phyloP scores from a whole-genome alignment of 2,329 filamentous ascomycete genomes.

The Pyrenophora teres region DNA sequence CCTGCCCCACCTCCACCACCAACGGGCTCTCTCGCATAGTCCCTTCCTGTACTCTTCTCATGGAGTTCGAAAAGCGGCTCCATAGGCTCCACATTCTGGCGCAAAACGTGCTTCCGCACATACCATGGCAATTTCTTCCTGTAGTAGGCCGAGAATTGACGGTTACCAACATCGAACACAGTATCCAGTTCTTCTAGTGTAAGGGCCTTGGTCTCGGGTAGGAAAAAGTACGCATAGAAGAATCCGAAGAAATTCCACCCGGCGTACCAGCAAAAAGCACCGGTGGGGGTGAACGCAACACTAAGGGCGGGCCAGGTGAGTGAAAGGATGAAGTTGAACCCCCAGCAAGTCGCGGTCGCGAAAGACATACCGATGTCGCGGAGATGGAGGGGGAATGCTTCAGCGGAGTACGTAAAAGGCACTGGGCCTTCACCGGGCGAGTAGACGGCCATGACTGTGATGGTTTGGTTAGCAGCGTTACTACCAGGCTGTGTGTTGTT shows the following conservation, averaged over 20 bases:
- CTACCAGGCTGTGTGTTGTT: neutral
- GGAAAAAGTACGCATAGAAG: constrained; percentile 43
- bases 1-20: constrained; percentile 1
- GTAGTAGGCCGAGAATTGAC: constrained; percentile 31
- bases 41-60: constrained; percentile 11
- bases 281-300: constrained; percentile 55
- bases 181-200: constrained; percentile 39
- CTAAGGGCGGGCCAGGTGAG: constrained; percentile 60
- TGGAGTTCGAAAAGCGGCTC: constrained; percentile 31
- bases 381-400: constrained; percentile 53
- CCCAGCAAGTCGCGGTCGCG: constrained; percentile 61
- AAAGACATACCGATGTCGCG: constrained; percentile 50
- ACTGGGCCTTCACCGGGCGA: constrained; percentile 39
- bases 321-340: constrained; percentile 60
- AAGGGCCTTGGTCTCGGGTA: constrained; percentile 39
- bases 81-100: constrained; percentile 34
- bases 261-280: constrained; percentile 62
- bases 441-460: constrained; percentile 52
- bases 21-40: constrained; percentile 3
- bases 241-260: constrained; percentile 61
- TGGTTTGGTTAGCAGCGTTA: neutral
- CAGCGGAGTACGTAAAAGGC: constrained; percentile 48
- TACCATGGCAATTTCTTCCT: constrained; percentile 45
- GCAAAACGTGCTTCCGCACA: constrained; percentile 40
- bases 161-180: constrained; percentile 39